A percentile compares a stretch with the other conserved stretches of the same genome.
phyloP scores from a whole-genome alignment of 495 filamentous ascomycete species.

The Trichocladium uniseriatum region DNA sequence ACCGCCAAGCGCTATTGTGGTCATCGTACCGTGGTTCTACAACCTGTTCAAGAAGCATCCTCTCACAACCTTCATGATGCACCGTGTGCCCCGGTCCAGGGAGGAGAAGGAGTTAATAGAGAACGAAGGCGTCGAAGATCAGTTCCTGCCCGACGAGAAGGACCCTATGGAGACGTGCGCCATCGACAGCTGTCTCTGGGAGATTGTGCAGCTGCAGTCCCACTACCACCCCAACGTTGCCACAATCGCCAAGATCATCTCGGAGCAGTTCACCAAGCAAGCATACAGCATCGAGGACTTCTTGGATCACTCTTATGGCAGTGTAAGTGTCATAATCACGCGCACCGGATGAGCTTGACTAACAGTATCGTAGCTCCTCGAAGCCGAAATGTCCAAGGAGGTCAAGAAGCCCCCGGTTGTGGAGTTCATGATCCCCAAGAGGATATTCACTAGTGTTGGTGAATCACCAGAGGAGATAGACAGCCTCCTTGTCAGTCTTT shows the following conservation, averaged over 20 bases:
- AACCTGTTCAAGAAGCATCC: conserved; percentile 90
- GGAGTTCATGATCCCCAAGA: conserved; percentile 89
- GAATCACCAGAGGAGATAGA: conserved; percentile 32
- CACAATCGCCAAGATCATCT: conserved; percentile 84
- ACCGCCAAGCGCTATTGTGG: conserved; percentile 79
- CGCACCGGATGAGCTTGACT: conserved; percentile 11
- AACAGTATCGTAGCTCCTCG: conserved; percentile 52
- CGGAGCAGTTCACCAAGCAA: conserved; percentile 96
- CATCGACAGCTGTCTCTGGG: conserved; percentile 91
- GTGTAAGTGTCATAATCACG: conserved; percentile 44
- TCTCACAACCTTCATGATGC: conserved; percentile 89
- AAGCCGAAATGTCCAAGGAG: conserved; percentile 70
- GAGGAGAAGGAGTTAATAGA: conserved; percentile 49
- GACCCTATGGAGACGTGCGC: conserved; percentile 82
- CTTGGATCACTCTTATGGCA: conserved; percentile 85
- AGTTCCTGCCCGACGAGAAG: conserved; percentile 61
- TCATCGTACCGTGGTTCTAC: conserved; percentile 85
- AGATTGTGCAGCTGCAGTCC: conserved; percentile 76
- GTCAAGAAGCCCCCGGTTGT: conserved; percentile 79
- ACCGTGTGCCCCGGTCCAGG: conserved; percentile 56
- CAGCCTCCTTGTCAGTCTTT: conserved; percentile 45
- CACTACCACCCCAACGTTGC: conserved; percentile 98
- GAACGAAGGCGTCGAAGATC: conserved; percentile 63
- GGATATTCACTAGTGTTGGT: conserved; percentile 59
- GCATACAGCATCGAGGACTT: conserved; percentile 91